phyloP scores from a whole-genome alignment of 768 basidiomycete species.

The Boletus pseudopeckii region DNA sequence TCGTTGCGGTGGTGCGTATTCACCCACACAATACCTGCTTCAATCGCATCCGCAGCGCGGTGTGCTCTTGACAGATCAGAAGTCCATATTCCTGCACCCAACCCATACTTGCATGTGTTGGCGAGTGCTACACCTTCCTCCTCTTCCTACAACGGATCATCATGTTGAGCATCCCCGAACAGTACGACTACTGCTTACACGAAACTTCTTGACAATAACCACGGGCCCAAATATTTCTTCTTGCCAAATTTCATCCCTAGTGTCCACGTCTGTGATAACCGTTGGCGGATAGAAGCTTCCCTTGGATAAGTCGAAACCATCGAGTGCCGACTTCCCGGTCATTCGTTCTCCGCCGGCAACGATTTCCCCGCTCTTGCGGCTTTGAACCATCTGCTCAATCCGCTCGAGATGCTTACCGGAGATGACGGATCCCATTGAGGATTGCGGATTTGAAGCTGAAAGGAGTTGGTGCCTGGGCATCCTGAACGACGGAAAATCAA shows the following conservation, averaged over 20 bases:
- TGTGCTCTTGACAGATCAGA: constrained; percentile 71
- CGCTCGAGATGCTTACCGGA: constrained; percentile 60
- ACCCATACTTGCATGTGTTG: constrained; percentile 74
- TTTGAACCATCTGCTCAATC: constrained; percentile 56
- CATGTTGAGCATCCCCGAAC: neutral
- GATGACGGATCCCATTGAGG: constrained; percentile 81
- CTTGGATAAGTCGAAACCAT: constrained; percentile 64
- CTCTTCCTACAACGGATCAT: constrained; percentile 44
- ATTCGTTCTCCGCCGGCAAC: constrained; percentile 67
- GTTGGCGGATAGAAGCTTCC: constrained; percentile 84
- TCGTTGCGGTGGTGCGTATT: constrained; percentile 90
- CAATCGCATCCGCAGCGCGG: constrained; percentile 62
- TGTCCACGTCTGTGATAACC: constrained; percentile 55
- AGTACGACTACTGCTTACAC: constrained; percentile 35
- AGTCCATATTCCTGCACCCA: constrained; percentile 83
- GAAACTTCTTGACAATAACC: constrained; percentile 60
- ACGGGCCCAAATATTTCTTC: constrained; percentile 89
- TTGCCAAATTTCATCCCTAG: constrained; percentile 65
- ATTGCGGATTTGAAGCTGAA: constrained; percentile 63
- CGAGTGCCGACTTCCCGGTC: constrained; percentile 57
- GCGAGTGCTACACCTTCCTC: constrained; percentile 64
- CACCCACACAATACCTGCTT: constrained; percentile 81
- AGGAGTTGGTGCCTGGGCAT: neutral
- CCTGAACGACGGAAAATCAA: neutral
- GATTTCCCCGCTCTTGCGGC: constrained; percentile 45